phyloP scores from a whole-genome alignment of 345 rosid species.

The Odontarrhena argentea region DNA sequence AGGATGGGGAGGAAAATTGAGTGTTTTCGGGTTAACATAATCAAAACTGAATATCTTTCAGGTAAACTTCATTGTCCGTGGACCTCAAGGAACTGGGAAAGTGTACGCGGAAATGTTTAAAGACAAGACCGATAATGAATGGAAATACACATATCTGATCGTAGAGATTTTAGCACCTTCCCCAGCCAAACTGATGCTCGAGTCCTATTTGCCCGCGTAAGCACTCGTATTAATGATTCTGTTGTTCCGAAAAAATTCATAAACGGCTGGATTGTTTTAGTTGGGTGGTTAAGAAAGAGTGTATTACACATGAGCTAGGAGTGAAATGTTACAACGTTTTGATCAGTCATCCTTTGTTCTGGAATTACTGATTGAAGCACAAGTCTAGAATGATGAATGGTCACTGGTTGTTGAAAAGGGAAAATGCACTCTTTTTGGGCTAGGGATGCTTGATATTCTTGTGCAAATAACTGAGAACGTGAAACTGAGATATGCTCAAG shows the following conservation, averaged over 20 bases:
- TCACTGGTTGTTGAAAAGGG: neutral
- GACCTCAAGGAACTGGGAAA: constrained; percentile 95
- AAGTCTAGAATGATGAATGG: neutral
- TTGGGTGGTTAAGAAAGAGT: constrained; percentile 4
- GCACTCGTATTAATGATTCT: neutral
- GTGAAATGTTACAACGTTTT: neutral
- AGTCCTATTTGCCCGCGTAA: constrained; percentile 81
- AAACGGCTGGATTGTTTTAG: constrained; percentile 18
- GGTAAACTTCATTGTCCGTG: constrained; percentile 83
- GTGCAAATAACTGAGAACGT: too few relatives aligned
- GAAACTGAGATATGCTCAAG: neutral
- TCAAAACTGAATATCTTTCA: constrained; percentile 29
- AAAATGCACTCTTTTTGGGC: neutral
- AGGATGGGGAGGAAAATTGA: constrained; percentile 1
- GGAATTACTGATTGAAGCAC: neutral
- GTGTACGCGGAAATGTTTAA: constrained; percentile 89
- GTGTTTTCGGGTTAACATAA: constrained; percentile 5
- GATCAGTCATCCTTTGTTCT: neutral
- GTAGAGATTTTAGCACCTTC: constrained; percentile 79
- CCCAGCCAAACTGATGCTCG: constrained; percentile 69
- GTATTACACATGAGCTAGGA: constrained; percentile 22
- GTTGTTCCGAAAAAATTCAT: neutral
- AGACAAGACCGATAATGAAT: constrained; percentile 77
- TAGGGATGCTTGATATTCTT: neutral
- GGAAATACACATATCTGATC: constrained; percentile 84